A percentile compares a stretch with the other conserved stretches of the same genome.
Conservation (phyloP, 2,329 filamentous ascomycete species). For the Truncatella angustata region DNA sequence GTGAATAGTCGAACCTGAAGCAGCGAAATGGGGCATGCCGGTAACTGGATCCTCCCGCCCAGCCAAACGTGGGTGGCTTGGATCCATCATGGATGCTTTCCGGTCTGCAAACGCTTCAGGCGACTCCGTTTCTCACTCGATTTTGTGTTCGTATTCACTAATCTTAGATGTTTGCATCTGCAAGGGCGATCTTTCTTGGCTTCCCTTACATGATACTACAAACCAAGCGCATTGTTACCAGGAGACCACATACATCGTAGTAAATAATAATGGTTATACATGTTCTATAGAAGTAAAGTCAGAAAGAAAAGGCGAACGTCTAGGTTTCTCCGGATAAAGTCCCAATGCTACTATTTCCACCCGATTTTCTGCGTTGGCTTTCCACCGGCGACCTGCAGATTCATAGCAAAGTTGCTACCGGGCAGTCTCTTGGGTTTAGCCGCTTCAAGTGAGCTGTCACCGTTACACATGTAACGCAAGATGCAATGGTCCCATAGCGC, state of each 20-base stretch:
- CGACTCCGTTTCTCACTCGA: background rate
- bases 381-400: background rate
- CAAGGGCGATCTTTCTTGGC: conserved; percentile 2
- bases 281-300: background rate
- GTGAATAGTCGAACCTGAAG: conserved; percentile 6
- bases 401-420: too few relatives aligned
- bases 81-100: background rate
- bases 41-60: background rate
- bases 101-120: background rate
- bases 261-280: background rate
- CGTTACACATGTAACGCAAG: conserved; percentile 3
- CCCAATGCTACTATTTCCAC: background rate
- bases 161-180: conserved; percentile 1
- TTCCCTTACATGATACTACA: too few relatives aligned
- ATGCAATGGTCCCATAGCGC: background rate
- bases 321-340: background rate
- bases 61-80: background rate
- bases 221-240: too few relatives aligned
- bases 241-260: background rate
- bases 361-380: background rate
- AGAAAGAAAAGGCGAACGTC: background rate
- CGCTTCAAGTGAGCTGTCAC: background rate
- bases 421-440: background rate
- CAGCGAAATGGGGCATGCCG: conserved; percentile 4
- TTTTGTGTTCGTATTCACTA: background rate